Percentiles rank a stretch among this genome's conserved stretches.
Conservation (phyloP, 2,329 filamentous ascomycete genomes). For the Aspergillus udagawae region DNA sequence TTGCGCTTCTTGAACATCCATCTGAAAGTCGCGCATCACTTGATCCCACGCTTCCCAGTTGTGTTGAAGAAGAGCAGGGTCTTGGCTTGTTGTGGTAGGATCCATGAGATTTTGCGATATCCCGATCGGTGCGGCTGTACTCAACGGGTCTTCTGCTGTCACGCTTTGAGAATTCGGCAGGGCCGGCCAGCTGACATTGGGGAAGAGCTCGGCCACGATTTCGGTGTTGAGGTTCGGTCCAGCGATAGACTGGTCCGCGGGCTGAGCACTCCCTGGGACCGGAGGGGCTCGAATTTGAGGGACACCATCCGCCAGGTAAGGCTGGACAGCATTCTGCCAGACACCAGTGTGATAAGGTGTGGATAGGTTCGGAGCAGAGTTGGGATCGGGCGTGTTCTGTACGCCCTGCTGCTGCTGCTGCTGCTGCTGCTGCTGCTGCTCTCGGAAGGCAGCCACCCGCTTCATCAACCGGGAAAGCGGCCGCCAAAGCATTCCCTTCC, state of each 20-base stretch:
- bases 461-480: conserved; percentile 59
- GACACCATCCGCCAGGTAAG: conserved; percentile 7
- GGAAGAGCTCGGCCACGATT: conserved; percentile 28
- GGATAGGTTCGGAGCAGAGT: conserved; percentile 3
- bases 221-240: conserved; percentile 22
- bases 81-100: conserved; percentile 11
- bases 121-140: conserved; percentile 6
- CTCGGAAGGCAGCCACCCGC: conserved; percentile 53
- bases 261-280: conserved; percentile 2
- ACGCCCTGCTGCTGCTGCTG: conserved; percentile 21
- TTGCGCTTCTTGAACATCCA: conserved; percentile 29
- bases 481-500: conserved; percentile 59
- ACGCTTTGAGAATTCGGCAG: conserved; percentile 11
- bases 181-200: conserved; percentile 23
- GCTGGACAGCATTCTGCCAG: conserved; percentile 5
- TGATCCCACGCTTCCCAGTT: conserved; percentile 36
- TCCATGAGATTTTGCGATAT: conserved; percentile 8
- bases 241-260: conserved; percentile 1
- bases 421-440: conserved; percentile 45
- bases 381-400: conserved; percentile 15
- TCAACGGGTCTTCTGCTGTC: conserved; percentile 6
- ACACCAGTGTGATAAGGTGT: conserved; percentile 1
- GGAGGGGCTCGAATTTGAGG: conserved; percentile 18
- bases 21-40: conserved; percentile 38
- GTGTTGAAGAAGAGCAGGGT: conserved; percentile 15